Evolutionary conservation across 768 basidiomycete genomes (phyloP), one percentile per base, ranked within the genome.

Genomic region (Mycena albidolilacea): DNA sequence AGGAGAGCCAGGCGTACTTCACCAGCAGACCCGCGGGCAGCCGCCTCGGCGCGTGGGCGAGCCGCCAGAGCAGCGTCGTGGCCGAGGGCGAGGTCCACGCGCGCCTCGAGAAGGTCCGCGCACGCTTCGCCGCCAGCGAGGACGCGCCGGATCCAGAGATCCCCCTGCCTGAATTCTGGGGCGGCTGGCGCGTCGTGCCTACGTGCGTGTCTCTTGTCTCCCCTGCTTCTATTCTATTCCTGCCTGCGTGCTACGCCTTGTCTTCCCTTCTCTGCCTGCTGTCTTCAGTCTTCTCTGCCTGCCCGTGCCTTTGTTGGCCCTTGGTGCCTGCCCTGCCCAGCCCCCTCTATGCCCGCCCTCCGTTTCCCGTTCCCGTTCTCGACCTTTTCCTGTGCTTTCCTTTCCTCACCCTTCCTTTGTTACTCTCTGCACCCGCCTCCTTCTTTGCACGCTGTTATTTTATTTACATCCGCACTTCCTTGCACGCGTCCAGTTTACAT

Each of bases 171-270:
- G 92, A 95, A 9, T 95, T 95, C 81, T 99, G 97, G 97, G 97
- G 97, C 72, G 97, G 97, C 5, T 98, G 96, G 94, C 88, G 97
- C 76, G 88, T 99, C 43, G 87, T 98, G n/a, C 97, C 97, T 37
- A 88, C 88, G 96, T 97, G 77, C 78, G 92, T 87, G 6, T 30
- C 30, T 30, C 63, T 23, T 14, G 7, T 2, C 11, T 15, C n/a
- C 69, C n/a, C 52, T n/a, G 21, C 14, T 67, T 68, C 39, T 61
- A 58, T 78, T 46, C 79, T 67, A 19, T 30, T n/a, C 37, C 60
- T 54, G 41, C 57, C 21, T 23, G 23, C 23, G 23, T 23, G 2
- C 23, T 23, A 23, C 23, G 23, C 12, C 39, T 67, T 21, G 64
- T 71, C 61, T 66, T 52, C 58, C 46, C 8, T 78, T 17, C 21